A percentile compares a stretch with the other conserved stretches of the same genome.
Evolutionary conservation across 768 basidiomycete genomes (phyloP).

Genomic region (Tephrocybe rancida): DNA sequence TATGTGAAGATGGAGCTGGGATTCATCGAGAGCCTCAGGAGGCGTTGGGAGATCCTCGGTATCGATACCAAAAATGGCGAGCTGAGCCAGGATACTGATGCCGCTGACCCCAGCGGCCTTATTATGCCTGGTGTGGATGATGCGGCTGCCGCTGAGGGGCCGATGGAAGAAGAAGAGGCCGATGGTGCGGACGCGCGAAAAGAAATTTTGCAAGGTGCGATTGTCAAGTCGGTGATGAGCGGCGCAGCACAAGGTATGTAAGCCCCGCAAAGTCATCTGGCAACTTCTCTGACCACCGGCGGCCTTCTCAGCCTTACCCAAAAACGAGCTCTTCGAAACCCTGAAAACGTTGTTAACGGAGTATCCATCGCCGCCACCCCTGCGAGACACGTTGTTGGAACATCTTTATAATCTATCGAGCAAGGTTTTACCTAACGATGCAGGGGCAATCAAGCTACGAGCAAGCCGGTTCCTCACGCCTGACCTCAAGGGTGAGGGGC

Average conservation of each 20-base stretch:
- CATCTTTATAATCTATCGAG: slow-evolving; percentile 40
- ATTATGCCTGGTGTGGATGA: slow-evolving; percentile 24
- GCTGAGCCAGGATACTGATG: slow-evolving; percentile 15
- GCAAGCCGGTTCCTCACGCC: slow-evolving; percentile 33
- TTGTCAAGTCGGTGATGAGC: slow-evolving; percentile 75
- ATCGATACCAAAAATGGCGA: slow-evolving; percentile 40
- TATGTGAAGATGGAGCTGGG: slow-evolving; percentile 90
- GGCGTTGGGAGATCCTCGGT: slow-evolving; percentile 82
- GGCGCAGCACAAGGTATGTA: slow-evolving; percentile 71
- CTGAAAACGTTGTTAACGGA: slow-evolving; percentile 38
- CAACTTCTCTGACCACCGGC: slow-evolving; percentile 1
- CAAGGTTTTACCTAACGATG: slow-evolving; percentile 32
- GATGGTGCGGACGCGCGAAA: slow-evolving; percentile 59
- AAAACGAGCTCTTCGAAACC: slow-evolving; percentile 41
- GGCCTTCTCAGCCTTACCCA: slow-evolving; percentile 37
- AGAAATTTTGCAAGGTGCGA: slow-evolving; percentile 76
- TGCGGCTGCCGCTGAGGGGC: slow-evolving; percentile 23
- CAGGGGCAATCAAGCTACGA: slow-evolving; percentile 37
- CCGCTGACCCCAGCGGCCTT: slow-evolving; percentile 22
- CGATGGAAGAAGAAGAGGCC: slow-evolving; percentile 37
- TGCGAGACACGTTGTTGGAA: slow-evolving; percentile 39
- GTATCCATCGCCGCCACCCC: slow-evolving; percentile 35
- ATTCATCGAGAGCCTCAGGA: slow-evolving; percentile 77
- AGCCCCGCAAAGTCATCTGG: not conserved
- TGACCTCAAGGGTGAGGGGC: slow-evolving; percentile 30